Base-by-base conservation (phyloP, 208 protist genomes). In the Blastocrithidia nonstop region DNA sequence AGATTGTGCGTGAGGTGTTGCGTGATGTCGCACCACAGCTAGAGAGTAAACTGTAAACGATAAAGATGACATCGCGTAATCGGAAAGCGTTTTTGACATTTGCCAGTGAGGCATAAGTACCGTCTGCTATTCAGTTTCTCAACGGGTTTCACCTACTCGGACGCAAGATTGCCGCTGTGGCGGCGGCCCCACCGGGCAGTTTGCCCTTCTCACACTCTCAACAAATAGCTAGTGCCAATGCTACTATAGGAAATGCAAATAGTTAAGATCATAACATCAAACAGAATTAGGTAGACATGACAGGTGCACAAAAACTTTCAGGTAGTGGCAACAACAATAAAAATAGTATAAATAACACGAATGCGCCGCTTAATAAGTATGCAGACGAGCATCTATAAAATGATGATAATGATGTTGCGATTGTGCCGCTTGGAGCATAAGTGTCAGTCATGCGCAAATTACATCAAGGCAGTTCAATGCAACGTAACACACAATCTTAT, bases 51-150 rank as follows among this genome's bases (percentile, higher is more conserved):
- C 45, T 94, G 13, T 73, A 91, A 46, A 61, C 68, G 5, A 77
- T 94, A 42, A 94, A 94, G 61, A 88, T 93, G 76, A 87, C 79
- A n/a, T 81, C 75, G 15, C 67, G 68, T 28, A 88, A 88, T 54
- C 78, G 84, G 32, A 93, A 93, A 54, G 84, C 84, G 6, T 93
- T 93, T 52, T 50, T 93, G 43, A 93, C 84, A 21, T 86, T 93
- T 55, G 45, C 50, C 47, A 48, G 66, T 41, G 55, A 71, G 43
- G 69, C 59, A 1, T 78, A 93, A 25, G 84, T 88, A 16, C 65
- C 46, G 20, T 35, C 72, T 5, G 78, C 79, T 13, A 66, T 93
- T 22, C 53, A 43, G 26, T 88, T 93, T 50, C 63, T 93, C n/a
- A 61, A 93, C 53, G 79, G 84, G 13, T 85, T 86, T 35, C 65